Percentiles rank a stretch among this genome's conserved stretches.
Evolutionary conservation across 495 filamentous ascomycete species (phyloP).

Genomic region (Lichenothelia convexa): DNA sequence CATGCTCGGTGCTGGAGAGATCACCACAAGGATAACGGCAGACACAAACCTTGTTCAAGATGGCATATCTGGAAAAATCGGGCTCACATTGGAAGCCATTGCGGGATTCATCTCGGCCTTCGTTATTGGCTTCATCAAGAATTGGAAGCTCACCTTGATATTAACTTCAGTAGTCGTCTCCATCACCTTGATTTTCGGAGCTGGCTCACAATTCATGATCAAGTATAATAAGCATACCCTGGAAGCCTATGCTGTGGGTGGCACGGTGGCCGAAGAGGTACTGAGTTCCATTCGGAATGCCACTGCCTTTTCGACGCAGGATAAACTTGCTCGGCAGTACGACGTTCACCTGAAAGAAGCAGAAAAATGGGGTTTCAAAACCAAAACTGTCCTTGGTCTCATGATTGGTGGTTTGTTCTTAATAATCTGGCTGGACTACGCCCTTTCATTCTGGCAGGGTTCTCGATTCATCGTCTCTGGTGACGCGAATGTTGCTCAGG

Average conservation of each 20-base stretch:
- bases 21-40: conserved; percentile 79
- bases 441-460: conserved; percentile 86
- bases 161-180: conserved; percentile 59
- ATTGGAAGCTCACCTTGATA: conserved; percentile 71
- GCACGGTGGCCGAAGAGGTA: conserved; percentile 84
- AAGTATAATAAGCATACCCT: conserved; percentile 63
- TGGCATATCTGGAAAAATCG: conserved; percentile 74
- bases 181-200: conserved; percentile 38
- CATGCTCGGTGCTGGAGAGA: conserved; percentile 76
- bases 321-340: conserved; percentile 71
- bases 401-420: conserved; percentile 74
- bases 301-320: conserved; percentile 83
- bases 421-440: conserved; percentile 75
- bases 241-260: conserved; percentile 62
- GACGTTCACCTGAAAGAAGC: conserved; percentile 53
- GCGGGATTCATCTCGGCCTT: conserved; percentile 79
- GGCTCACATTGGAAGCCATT: conserved; percentile 51
- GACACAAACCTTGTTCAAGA: conserved; percentile 83
- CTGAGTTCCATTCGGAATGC: conserved; percentile 86
- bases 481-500: conserved; percentile 31
- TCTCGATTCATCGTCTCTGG: conserved; percentile 56
- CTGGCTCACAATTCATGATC: conserved; percentile 51
- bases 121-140: conserved; percentile 70
- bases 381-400: conserved; percentile 45
- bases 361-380: conserved; percentile 58